Evolutionary conservation across 2,329 filamentous ascomycete genomes (phyloP), one percentile per base, ranked within the genome.

Genomic region (Penicillium vulpinum): DNA sequence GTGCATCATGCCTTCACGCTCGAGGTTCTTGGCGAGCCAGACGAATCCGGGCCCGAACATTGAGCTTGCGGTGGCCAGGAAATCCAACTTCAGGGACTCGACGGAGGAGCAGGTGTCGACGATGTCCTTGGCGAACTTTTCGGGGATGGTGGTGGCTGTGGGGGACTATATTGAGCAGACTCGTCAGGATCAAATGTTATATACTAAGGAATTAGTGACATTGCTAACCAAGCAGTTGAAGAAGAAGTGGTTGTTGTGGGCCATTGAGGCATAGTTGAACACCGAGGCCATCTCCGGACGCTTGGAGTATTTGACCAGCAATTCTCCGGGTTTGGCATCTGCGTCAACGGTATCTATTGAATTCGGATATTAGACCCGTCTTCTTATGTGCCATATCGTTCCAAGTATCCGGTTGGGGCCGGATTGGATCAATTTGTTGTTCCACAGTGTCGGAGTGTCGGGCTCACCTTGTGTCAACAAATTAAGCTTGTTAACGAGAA

Each of bases 11-110:
- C 79, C 75, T 24, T 80, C 70, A 55, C 73, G 71, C 51, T 77
- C 76, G 21, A 74, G 69, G 63, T 72, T 71, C 76, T 85, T 85
- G 69, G 97, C 90, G 60, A 99, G 87, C 94, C 94, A 99, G 72
- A 97, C 89, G 78, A 95, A 97, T 63, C 94, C 94, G 0, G 93
- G 92, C 53, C 93, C 94, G 79, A 99, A 97, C 92, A 97, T 97
- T 78, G 87, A 84, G 64, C 85, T 82, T 57, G 93, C 93, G 39
- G 89, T 95, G 62, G 87, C 80, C 70, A 94, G 76, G 76, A 99
- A 87, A 73, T 94, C 90, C 66, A 83, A 82, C 71, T 87, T 87
- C 57, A 99, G 85, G 29, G 89, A 92, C 63, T 95, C 89, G 67
- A 95, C 80, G 67, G 88, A 91, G 71, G 89, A 88, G 80, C 96